phyloP scores from a whole-genome alignment of 139 green algal genomes.

The Yamagishiella unicocca region DNA sequence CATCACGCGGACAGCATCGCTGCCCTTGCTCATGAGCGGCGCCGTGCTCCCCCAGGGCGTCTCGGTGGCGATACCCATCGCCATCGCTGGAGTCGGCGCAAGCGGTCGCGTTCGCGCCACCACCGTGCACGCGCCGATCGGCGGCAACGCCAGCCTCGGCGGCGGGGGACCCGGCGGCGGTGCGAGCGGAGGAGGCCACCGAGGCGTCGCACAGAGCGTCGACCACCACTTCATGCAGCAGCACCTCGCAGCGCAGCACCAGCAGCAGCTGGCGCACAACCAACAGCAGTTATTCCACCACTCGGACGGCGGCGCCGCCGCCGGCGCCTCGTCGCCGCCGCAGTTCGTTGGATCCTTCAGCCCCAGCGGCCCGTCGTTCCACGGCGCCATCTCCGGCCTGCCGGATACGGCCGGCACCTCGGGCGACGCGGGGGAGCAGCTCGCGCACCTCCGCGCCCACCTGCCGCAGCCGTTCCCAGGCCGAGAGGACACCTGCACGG shows the following conservation, averaged over 20 bases:
- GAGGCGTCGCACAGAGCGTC: slow-evolving; percentile 4
- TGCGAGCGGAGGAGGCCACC: neutral
- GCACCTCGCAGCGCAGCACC: neutral
- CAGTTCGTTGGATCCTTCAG: slow-evolving; percentile 36
- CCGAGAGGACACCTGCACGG: too few relatives aligned
- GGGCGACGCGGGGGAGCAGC: neutral
- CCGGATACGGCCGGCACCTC: neutral
- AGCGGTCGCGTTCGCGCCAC: slow-evolving; percentile 19
- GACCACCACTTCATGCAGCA: slow-evolving; percentile 19
- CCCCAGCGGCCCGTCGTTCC: slow-evolving; percentile 11
- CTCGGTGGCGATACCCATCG: slow-evolving; percentile 18
- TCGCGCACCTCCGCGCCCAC: too few relatives aligned
- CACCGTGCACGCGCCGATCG: neutral
- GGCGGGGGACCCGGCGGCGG: too few relatives aligned
- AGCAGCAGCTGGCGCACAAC: neutral
- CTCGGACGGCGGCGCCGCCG: neutral
- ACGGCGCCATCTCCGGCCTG: neutral
- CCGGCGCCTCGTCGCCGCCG: neutral
- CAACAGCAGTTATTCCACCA: neutral
- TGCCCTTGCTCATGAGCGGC: slow-evolving; percentile 25
- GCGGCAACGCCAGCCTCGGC: neutral
- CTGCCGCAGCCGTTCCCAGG: neutral
- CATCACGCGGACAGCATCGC: slow-evolving; percentile 12
- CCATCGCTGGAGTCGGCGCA: slow-evolving; percentile 20
- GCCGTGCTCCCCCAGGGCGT: neutral